A percentile compares a stretch with the other conserved stretches of the same genome.
Evolutionary conservation across 2,329 filamentous ascomycete species (phyloP).

Genomic region (Sporothrix dimorphospora): DNA sequence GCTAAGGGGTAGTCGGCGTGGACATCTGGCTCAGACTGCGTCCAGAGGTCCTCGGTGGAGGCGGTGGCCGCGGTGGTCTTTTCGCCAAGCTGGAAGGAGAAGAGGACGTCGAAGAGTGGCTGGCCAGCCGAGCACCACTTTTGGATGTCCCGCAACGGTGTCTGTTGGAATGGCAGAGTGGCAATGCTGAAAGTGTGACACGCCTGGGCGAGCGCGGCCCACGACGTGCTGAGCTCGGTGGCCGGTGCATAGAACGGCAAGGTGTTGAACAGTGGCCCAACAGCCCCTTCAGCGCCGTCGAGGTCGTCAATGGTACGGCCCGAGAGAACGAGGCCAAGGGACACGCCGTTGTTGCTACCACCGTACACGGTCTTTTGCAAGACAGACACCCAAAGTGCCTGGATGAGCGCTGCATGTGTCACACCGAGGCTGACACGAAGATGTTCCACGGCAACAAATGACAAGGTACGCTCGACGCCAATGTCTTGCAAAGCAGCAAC

Average conservation of each 20-base stretch:
- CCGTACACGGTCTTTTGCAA: slow-evolving; percentile 55
- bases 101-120: slow-evolving; percentile 76
- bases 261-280: slow-evolving; percentile 90
- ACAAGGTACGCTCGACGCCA: slow-evolving; percentile 38
- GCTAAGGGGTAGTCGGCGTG: slow-evolving; percentile 74
- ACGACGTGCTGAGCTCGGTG: slow-evolving; percentile 47
- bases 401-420: slow-evolving; percentile 77
- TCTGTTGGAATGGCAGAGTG: slow-evolving; percentile 74
- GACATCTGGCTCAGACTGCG: slow-evolving; percentile 50
- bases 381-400: slow-evolving; percentile 72
- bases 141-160: slow-evolving; percentile 75
- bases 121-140: slow-evolving; percentile 71
- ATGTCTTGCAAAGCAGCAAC: slow-evolving; percentile 15
- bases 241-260: slow-evolving; percentile 64
- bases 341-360: slow-evolving; percentile 47
- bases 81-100: slow-evolving; percentile 72
- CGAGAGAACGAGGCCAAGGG: slow-evolving; percentile 76
- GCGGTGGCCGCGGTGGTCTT: slow-evolving; percentile 29
- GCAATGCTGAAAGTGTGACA: slow-evolving; percentile 74
- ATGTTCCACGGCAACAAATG: slow-evolving; percentile 51
- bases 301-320: slow-evolving; percentile 74
- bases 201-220: slow-evolving; percentile 60
- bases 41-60: slow-evolving; percentile 53
- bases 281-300: slow-evolving; percentile 64
- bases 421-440: slow-evolving; percentile 65